Base-by-base conservation (phyloP, 345 rosid genomes). In the Abelmoschus esculentus region DNA sequence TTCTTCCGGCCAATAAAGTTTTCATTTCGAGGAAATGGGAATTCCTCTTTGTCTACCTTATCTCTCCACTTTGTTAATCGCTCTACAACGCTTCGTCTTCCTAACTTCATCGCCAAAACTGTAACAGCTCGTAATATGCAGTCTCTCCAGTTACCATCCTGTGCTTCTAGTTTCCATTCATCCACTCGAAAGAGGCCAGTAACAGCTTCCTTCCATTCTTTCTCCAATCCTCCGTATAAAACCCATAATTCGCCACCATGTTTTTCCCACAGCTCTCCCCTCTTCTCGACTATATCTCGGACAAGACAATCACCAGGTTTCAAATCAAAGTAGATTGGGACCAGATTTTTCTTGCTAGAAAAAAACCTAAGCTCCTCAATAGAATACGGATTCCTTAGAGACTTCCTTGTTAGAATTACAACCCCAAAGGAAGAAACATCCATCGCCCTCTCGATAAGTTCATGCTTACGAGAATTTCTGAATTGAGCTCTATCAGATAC, bases 201-300 rank as follows among this genome's bases (percentile, higher is more conserved):
- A 40, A 95, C 84, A 0, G 98, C 97, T 73, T 90, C 99, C 77
- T 74, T 95, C 98, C 99, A 95, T 62, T 95, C 99, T 76, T 83
- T 86, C 83, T 95, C 99, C 66, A 89, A 66, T 18, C 98, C 97
- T 29, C 96, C 96, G 32, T 91, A 95, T 31, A 82, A 72, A 82
- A 80, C 76, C 97, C 97, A 91, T 4, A 91, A 55, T 64, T 91
- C 96, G 5, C 97, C 99, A 40, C 96, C 97, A 31, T 88, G 85
- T 77, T 88, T 88, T 80, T 88, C 97, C 99, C 99, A 95, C 71
- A 91, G 72, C 63, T 90, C 98, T 31, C 98, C 99, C 75, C 96
- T 80, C 84, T 83, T 95, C 74, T 95, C 99, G 44, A 95, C 90
- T 55, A 95, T 88, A 76, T 95, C 99, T 75, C 98, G 81, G 53